Conservation (phyloP, 2,329 filamentous ascomycete genomes). For the Calonectria montana region DNA sequence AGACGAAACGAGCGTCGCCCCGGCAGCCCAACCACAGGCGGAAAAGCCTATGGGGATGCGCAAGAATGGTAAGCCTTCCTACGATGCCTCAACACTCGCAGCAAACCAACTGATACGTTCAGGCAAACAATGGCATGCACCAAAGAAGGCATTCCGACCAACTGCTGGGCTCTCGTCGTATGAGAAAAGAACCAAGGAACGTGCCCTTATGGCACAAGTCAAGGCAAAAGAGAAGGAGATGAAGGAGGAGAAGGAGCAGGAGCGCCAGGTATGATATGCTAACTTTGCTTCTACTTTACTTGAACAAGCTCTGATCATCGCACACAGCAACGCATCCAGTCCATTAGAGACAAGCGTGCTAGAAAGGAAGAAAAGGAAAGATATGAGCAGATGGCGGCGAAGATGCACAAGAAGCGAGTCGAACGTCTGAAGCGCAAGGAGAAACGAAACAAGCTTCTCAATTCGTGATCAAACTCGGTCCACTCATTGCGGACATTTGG, state of each 20-base stretch:
- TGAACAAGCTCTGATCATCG: slow-evolving; percentile 22
- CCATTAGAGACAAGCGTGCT: slow-evolving; percentile 85
- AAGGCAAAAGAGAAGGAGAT: slow-evolving; percentile 96
- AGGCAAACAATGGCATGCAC: slow-evolving; percentile 96
- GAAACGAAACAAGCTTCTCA: slow-evolving; percentile 90
- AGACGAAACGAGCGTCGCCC: slow-evolving; percentile 43
- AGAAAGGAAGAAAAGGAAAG: slow-evolving; percentile 94
- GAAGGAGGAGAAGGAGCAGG: slow-evolving; percentile 95
- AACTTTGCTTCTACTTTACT: background rate
- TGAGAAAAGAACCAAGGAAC: slow-evolving; percentile 78
- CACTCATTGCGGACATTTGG: slow-evolving; percentile 17
- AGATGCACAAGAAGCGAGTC: slow-evolving; percentile 96
- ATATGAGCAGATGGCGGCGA: slow-evolving; percentile 94
- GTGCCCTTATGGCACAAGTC: slow-evolving; percentile 76
- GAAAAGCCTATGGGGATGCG: slow-evolving; percentile 73
- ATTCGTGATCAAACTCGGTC: slow-evolving; percentile 61
- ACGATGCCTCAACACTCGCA: background rate
- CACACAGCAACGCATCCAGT: slow-evolving; percentile 76
- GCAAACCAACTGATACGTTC: slow-evolving; percentile 27
- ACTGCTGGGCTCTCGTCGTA: slow-evolving; percentile 82
- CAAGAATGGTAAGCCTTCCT: slow-evolving; percentile 75
- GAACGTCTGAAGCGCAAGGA: slow-evolving; percentile 94
- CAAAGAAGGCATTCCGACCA: slow-evolving; percentile 88
- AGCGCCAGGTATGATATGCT: slow-evolving; percentile 82
- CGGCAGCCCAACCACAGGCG: slow-evolving; percentile 49